Evolutionary conservation across 768 basidiomycete genomes (phyloP), one percentile per base, ranked within the genome.

Genomic region (Panus rudis): DNA sequence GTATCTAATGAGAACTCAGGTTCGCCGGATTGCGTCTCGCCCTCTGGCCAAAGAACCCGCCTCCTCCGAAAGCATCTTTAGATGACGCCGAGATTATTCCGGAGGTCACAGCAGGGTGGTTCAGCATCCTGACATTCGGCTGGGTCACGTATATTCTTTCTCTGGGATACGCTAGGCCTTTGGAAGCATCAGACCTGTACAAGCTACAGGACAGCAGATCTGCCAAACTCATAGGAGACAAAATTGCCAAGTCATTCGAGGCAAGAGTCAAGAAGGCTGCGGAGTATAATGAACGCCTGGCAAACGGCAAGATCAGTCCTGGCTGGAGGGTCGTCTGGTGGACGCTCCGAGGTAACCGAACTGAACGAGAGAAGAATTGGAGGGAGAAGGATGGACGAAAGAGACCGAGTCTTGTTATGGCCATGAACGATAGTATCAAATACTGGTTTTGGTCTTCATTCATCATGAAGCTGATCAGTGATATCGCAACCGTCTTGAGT

Each of bases 401-500:
- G 47, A 70, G 63, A 38, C 71, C 86, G 4, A 88, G 85, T 51
- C 68, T 88, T 8, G 58, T 73, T 0, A 65, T 70, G 60, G 83
- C 87, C 1, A 72, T 90, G 63, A 88, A 87, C 53, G 85, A 88
- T 57, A 79, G 79, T 43, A 69, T 91, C 46, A 76, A 75, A 37
- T 85, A 79, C 76, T 80, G 74, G 68, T 84, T 89, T 56, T 91
- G 89, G 89, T 66, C 71, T 4, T 77, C 69, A 32, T 89, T 84
- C 4, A 23, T 78, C 22, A 47, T 72, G 50, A 75, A 76, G 49
- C 63, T 76, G 39, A 60, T 82, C n/a, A 73, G 79, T 1, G 88
- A 91, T 53, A 76, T 76, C 1, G 76, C 84, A 0, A 83, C 82
- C 54, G 69, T 86, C 20, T 81, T 79, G 12, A 81, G 77, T 59